These are phyloP conservation scores for Podaxis sp. DNA, from an alignment of 768 basidiomycete species.

Conservation along the genomic window DNA sequence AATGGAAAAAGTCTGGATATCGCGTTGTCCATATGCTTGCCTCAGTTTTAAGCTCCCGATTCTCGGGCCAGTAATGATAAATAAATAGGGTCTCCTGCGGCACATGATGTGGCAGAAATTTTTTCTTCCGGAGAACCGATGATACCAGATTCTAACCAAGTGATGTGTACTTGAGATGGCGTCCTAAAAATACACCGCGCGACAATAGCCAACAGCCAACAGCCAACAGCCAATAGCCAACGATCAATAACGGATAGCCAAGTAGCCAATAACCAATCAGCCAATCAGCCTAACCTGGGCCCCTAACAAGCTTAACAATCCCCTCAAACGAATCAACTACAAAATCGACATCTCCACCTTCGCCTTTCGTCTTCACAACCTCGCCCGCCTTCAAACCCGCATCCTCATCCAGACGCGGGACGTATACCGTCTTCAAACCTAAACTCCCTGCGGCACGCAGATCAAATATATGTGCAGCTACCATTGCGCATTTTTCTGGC, in stretches of 20 bases:
- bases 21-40: neutral
- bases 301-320: conserved; percentile 10
- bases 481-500: conserved; percentile 56
- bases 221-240: no score
- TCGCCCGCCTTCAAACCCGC: conserved; percentile 7
- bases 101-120: no score
- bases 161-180: no score
- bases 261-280: neutral
- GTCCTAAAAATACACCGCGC: no score
- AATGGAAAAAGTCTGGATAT: neutral
- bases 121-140: no score
- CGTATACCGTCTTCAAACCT: conserved; percentile 60
- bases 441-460: conserved; percentile 47
- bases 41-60: neutral
- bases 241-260: no score
- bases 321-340: conserved; percentile 45
- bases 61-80: no score
- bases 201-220: no score
- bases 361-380: conserved; percentile 39
- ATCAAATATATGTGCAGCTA: conserved; percentile 62
- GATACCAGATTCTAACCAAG: no score
- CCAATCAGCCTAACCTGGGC: neutral
- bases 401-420: conserved; percentile 51
- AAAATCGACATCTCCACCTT: conserved; percentile 60
- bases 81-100: no score